These are phyloP conservation scores for Carex pumila DNA, from an alignment of 176 grass and related monocot species.

Conservation along the genomic window DNA sequence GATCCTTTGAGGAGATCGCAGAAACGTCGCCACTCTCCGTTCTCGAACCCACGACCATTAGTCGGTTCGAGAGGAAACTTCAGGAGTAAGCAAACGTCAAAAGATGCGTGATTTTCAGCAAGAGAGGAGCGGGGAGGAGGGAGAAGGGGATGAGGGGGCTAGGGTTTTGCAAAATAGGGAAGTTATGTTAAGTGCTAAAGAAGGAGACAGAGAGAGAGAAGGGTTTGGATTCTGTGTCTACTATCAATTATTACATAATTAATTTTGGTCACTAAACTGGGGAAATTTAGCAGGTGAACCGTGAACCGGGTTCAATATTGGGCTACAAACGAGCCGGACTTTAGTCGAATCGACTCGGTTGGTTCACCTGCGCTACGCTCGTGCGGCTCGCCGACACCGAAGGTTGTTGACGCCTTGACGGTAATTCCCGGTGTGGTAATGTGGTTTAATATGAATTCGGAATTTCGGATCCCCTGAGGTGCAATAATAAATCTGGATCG, in stretches of 20 bases:
- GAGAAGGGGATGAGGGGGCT: background rate
- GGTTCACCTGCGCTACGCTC: no score
- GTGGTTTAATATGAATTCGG: no score
- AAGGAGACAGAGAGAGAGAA: conserved; percentile 1
- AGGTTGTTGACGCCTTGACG: no score
- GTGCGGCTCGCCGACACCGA: no score
- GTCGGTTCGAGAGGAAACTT: background rate
- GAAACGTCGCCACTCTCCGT: conserved; percentile 23
- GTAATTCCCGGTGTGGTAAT: no score
- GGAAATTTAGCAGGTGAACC: background rate
- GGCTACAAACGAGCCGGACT: background rate
- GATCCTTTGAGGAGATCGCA: conserved; percentile 24
- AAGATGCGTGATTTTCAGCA: background rate
- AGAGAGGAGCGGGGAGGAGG: background rate
- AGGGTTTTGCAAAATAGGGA: conserved; percentile 20
- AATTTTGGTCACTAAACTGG: background rate
- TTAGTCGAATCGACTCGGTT: no score
- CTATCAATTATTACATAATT: background rate
- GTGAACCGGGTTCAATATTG: background rate
- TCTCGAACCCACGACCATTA: conserved; percentile 16
- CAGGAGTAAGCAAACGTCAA: background rate
- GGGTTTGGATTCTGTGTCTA: conserved; percentile 4
- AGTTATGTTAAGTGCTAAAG: background rate
- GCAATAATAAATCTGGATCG: no score
- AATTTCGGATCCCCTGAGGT: no score